These are phyloP conservation scores for Peronospora belbahrii DNA, from an alignment of 352 stramenopile species.

Conservation along the genomic window DNA sequence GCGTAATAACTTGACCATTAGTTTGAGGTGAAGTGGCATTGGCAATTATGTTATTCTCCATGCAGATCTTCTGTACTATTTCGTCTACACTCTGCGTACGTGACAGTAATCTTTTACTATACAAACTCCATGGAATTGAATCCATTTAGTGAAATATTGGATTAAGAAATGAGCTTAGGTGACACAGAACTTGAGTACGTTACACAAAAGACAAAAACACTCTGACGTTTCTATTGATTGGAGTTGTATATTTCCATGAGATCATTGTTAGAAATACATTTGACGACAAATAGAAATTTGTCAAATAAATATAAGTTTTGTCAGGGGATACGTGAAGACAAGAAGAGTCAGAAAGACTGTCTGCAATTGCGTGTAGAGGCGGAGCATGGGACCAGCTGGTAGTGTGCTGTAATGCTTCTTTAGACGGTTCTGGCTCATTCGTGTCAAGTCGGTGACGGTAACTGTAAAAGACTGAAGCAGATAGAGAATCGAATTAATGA, in stretches of 20 bases:
- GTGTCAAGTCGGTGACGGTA: neutral
- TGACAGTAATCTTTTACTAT: conserved; percentile 17
- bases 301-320: too few species aligned
- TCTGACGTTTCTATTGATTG: too few species aligned
- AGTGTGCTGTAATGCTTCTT: conserved; percentile 8
- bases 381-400: conserved; percentile 21
- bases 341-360: conserved; percentile 6
- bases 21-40: conserved; percentile 10
- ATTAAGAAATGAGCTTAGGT: conserved; percentile 2
- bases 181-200: too few species aligned
- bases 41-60: conserved; percentile 18
- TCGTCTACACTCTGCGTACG: conserved; percentile 12
- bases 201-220: too few species aligned
- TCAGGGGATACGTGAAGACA: neutral
- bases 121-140: conserved; percentile 18
- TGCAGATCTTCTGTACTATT: conserved; percentile 24
- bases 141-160: conserved; percentile 12
- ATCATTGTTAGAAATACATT: too few species aligned
- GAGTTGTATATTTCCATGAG: neutral
- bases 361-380: conserved; percentile 11
- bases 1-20: conserved; percentile 16
- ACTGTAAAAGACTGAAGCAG: neutral
- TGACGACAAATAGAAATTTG: too few species aligned
- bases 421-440: conserved; percentile 3
- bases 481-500: conserved; percentile 6